phyloP scores from a whole-genome alignment of 805 yeast species.

The Nakazawaea siamensis region DNA sequence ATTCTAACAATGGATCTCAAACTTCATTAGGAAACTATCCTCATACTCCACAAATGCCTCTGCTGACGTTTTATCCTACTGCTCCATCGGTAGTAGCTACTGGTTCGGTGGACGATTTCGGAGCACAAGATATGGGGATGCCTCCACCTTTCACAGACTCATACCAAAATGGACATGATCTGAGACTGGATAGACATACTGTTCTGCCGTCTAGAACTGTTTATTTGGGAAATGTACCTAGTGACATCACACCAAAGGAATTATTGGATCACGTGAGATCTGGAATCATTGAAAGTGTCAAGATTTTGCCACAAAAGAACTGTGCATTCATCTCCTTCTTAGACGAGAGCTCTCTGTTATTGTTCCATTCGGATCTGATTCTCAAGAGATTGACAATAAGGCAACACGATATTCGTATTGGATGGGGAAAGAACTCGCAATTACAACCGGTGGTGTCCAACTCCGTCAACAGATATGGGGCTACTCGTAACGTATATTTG shows the following conservation, averaged over 20 bases:
- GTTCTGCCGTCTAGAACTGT: slow-evolving; percentile 76
- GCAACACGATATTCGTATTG: slow-evolving; percentile 76
- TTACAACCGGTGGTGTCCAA: slow-evolving; percentile 67
- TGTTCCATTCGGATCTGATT: slow-evolving; percentile 90
- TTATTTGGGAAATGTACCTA: slow-evolving; percentile 81
- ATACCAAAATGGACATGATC: not conserved
- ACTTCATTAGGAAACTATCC: not conserved
- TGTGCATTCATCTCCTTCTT: slow-evolving; percentile 89
- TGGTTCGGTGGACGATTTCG: not conserved
- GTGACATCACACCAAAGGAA: slow-evolving; percentile 72
- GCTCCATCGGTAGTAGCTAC: not conserved
- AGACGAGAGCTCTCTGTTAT: slow-evolving; percentile 80
- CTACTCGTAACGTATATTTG: slow-evolving; percentile 88
- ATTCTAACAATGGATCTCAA: not conserved
- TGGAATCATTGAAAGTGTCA: slow-evolving; percentile 77
- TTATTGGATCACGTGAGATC: slow-evolving; percentile 84
- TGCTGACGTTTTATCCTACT: not conserved
- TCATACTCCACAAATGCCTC: not conserved
- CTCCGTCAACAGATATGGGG: slow-evolving; percentile 77
- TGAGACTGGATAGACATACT: slow-evolving; percentile 10
- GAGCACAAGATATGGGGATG: not conserved
- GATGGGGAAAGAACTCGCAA: slow-evolving; percentile 85
- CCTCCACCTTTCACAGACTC: slow-evolving; percentile 4
- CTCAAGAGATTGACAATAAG: slow-evolving; percentile 73
- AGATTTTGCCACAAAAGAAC: slow-evolving; percentile 72